phyloP scores from a whole-genome alignment of 768 basidiomycete species.

The Leccinum subtestaceum region DNA sequence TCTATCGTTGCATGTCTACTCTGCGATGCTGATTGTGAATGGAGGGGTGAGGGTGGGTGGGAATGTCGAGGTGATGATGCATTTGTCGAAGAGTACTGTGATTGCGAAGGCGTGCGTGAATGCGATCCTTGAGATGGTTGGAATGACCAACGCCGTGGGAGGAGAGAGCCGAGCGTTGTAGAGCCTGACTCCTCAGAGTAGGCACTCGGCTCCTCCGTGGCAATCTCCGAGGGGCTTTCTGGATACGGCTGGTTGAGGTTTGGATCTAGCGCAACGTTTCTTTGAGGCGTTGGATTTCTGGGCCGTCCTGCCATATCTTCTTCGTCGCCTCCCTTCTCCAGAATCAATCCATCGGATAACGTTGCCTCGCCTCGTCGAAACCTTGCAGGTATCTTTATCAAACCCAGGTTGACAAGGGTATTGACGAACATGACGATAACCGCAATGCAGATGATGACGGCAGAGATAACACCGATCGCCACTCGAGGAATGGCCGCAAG shows the following conservation, averaged over 20 bases:
- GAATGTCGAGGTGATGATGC: constrained; percentile 32
- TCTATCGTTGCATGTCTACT: constrained; percentile 35
- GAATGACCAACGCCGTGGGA: constrained; percentile 34
- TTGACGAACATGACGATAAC: constrained; percentile 70
- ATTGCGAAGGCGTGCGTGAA: constrained; percentile 32
- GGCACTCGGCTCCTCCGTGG: constrained; percentile 22
- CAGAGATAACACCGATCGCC: constrained; percentile 72
- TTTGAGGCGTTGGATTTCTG: constrained; percentile 53
- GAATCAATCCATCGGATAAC: constrained; percentile 14
- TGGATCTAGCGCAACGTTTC: constrained; percentile 40
- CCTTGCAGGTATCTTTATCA: constrained; percentile 26
- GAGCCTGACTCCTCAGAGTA: constrained; percentile 36
- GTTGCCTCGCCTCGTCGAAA: constrained; percentile 16
- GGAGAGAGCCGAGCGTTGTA: constrained; percentile 34
- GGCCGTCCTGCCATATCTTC: constrained; percentile 35
- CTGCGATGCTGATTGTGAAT: constrained; percentile 25
- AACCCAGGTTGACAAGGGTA: constrained; percentile 49
- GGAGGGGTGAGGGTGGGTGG: constrained; percentile 30
- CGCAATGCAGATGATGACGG: constrained; percentile 68
- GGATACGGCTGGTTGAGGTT: constrained; percentile 44
- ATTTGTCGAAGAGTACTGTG: constrained; percentile 29
- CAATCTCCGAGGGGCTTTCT: constrained; percentile 31
- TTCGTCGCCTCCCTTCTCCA: constrained; percentile 30
- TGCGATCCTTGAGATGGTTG: constrained; percentile 29
- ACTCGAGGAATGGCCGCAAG: constrained; percentile 78